Percentiles rank a stretch among this genome's conserved stretches.
phyloP scores from a whole-genome alignment of 805 yeast species.

The Candida odintsovae region DNA sequence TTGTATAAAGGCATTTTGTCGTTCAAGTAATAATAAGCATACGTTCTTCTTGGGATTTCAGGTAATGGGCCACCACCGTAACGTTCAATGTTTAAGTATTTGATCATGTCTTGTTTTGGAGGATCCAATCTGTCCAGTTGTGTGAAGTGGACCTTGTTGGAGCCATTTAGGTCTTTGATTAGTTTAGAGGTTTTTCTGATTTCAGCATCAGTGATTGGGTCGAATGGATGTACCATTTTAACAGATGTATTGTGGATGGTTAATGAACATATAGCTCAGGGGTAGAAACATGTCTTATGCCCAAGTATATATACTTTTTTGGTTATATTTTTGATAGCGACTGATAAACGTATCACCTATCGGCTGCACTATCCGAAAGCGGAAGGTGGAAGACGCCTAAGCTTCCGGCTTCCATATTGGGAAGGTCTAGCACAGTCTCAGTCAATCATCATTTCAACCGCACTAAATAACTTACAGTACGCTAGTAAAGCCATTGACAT shows the following conservation, averaged over 20 bases:
- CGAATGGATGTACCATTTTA: slow-evolving; percentile 45
- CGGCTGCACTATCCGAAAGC: slow-evolving; percentile 10
- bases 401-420: background rate
- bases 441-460: no score
- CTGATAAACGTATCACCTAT: background rate
- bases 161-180: slow-evolving; percentile 51
- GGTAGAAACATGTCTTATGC: background rate
- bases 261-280: background rate
- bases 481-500: no score
- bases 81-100: slow-evolving; percentile 63
- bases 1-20: slow-evolving; percentile 51
- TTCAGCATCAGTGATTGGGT: slow-evolving; percentile 53
- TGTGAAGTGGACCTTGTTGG: slow-evolving; percentile 53
- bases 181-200: slow-evolving; percentile 51
- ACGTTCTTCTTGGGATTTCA: slow-evolving; percentile 60
- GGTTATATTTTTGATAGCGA: background rate
- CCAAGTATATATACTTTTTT: background rate
- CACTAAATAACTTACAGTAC: no score
- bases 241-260: background rate
- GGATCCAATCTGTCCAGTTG: slow-evolving; percentile 72
- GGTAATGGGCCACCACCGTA: slow-evolving; percentile 45
- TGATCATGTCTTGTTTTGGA: slow-evolving; percentile 66
- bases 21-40: slow-evolving; percentile 60
- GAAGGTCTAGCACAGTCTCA: background rate
- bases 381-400: slow-evolving; percentile 4